Conservation (phyloP, 2,329 filamentous ascomycete species). For the Graphilbum ipis-grandicollis region DNA sequence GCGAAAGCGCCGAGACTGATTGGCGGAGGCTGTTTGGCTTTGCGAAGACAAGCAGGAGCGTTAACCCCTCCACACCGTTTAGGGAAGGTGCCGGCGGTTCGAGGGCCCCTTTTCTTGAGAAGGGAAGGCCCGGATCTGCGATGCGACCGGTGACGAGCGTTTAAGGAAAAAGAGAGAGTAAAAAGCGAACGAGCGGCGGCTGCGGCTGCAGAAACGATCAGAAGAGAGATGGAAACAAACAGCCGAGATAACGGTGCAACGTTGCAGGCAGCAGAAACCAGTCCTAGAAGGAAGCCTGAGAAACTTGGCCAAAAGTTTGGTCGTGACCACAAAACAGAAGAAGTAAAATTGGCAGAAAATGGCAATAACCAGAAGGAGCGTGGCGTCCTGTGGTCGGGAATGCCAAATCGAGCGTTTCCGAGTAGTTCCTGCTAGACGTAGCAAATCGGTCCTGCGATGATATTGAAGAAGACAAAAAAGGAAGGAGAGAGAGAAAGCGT, state of each 20-base stretch:
- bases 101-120: slow-evolving; percentile 2
- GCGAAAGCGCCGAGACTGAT: slow-evolving; percentile 3
- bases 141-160: background rate
- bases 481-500: background rate
- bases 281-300: no score
- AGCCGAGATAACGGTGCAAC: no score
- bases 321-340: background rate
- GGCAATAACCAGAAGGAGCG: no score
- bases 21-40: slow-evolving; percentile 2
- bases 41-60: background rate
- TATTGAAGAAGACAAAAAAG: slow-evolving; percentile 1
- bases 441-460: slow-evolving; percentile 5
- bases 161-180: no score
- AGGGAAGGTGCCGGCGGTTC: slow-evolving; percentile 10
- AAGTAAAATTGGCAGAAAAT: background rate
- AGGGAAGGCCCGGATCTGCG: slow-evolving; percentile 1
- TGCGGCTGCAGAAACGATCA: background rate
- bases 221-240: no score
- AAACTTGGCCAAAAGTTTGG: no score
- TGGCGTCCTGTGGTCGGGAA: no score
- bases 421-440: slow-evolving; percentile 1
- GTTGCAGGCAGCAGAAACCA: no score
- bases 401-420: background rate
- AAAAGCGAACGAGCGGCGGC: background rate
- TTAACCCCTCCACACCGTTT: slow-evolving; percentile 7